Conservation (phyloP, 2,329 filamentous ascomycete species). For the Colletotrichum sp. region DNA sequence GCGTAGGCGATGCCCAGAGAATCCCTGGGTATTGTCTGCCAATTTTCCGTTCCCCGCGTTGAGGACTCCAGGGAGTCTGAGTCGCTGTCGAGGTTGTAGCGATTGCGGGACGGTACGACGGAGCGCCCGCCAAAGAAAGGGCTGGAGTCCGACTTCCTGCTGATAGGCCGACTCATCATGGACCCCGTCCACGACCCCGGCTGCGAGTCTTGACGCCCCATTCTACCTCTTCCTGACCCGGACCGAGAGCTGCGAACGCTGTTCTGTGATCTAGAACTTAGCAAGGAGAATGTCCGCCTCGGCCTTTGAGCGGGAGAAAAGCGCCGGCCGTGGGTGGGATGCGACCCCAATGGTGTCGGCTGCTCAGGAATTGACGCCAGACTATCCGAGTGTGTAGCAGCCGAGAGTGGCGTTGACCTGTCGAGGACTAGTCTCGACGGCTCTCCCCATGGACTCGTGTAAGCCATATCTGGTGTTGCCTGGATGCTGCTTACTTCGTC, state of each 20-base stretch:
- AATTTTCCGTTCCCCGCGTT: conserved; percentile 7
- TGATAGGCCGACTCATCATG: conserved; percentile 12
- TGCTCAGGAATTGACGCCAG: conserved; percentile 20
- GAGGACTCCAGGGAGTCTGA: conserved; percentile 6
- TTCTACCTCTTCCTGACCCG: conserved; percentile 12
- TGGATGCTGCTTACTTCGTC: conserved; percentile 24
- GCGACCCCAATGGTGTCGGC: conserved; percentile 5
- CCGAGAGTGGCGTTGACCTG: background rate
- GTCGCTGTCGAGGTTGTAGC: conserved; percentile 13
- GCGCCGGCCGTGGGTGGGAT: conserved; percentile 12
- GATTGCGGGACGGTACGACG: conserved; percentile 17
- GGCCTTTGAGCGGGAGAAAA: conserved; percentile 4
- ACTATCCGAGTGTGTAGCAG: conserved; percentile 4
- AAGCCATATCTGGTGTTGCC: conserved; percentile 26
- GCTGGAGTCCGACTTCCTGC: conserved; percentile 20
- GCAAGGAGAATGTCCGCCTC: background rate
- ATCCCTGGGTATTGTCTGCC: conserved; percentile 15
- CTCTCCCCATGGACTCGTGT: conserved; percentile 18
- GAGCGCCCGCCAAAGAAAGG: conserved; percentile 21
- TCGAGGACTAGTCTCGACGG: conserved; percentile 7
- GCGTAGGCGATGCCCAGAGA: conserved; percentile 19
- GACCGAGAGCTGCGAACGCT: conserved; percentile 7
- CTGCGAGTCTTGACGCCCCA: conserved; percentile 5
- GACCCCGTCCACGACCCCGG: conserved; percentile 9
- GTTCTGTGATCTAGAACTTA: background rate